These are phyloP conservation scores for Aureobasidium sp. DNA, from an alignment of 2,329 filamentous ascomycete genomes.

Conservation along the genomic window DNA sequence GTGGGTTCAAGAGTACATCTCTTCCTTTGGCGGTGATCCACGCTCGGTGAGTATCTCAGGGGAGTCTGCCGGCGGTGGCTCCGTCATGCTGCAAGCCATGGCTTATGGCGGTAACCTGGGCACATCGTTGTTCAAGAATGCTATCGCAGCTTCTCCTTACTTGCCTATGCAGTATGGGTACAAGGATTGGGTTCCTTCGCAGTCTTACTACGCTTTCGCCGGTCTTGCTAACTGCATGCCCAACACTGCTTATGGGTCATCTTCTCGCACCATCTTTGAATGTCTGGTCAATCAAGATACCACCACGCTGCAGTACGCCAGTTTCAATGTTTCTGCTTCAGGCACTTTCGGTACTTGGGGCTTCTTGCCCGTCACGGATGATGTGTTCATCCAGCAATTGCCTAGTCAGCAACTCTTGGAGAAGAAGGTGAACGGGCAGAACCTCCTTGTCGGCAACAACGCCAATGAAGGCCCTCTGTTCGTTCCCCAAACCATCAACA, in stretches of 20 bases:
- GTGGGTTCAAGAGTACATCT: slow-evolving; percentile 46
- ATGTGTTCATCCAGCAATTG: slow-evolving; percentile 31
- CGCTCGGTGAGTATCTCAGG: slow-evolving; percentile 38
- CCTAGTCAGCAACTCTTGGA: slow-evolving; percentile 33
- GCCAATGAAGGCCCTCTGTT: slow-evolving; percentile 45
- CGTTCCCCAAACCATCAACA: slow-evolving; percentile 37
- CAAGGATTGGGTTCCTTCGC: slow-evolving; percentile 39
- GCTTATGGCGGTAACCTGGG: slow-evolving; percentile 24
- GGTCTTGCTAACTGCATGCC: slow-evolving; percentile 34
- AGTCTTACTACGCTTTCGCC: slow-evolving; percentile 43
- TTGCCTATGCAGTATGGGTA: slow-evolving; percentile 48
- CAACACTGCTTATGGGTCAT: slow-evolving; percentile 29
- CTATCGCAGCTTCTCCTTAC: slow-evolving; percentile 42
- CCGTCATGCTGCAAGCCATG: slow-evolving; percentile 33
- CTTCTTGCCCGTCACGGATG: slow-evolving; percentile 41
- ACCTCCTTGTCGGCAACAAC: slow-evolving; percentile 38
- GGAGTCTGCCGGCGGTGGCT: slow-evolving; percentile 34
- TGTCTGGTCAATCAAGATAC: slow-evolving; percentile 35
- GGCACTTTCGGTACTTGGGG: slow-evolving; percentile 37
- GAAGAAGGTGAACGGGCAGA: slow-evolving; percentile 34
- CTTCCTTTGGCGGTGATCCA: slow-evolving; percentile 40
- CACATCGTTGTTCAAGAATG: slow-evolving; percentile 25
- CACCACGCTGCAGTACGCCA: slow-evolving; percentile 33
- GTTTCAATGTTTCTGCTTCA: slow-evolving; percentile 27
- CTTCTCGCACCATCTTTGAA: slow-evolving; percentile 32